These are phyloP conservation scores for Tubosaeta sp. DNA, from an alignment of 768 basidiomycete genomes.

Conservation along the genomic window DNA sequence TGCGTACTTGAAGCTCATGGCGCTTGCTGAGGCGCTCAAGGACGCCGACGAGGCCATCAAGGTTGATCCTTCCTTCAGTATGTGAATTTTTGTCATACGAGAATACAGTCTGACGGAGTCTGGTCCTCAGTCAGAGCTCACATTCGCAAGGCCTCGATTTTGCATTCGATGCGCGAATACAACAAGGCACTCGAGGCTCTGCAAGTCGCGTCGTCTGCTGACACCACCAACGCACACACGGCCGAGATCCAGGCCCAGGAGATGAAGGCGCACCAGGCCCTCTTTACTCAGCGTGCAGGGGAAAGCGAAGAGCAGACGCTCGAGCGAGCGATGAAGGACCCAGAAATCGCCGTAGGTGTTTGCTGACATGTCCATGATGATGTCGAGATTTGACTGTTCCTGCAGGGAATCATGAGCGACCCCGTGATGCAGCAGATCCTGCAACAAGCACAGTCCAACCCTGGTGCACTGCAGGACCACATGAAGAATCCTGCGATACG, in stretches of 20 bases:
- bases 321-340: slow-evolving; percentile 94
- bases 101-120: neutral
- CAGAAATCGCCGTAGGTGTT: slow-evolving; percentile 79
- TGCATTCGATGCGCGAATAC: slow-evolving; percentile 89
- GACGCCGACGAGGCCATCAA: slow-evolving; percentile 93
- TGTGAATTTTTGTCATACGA: slow-evolving; percentile 16
- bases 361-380: neutral
- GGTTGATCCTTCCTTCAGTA: slow-evolving; percentile 82
- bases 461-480: slow-evolving; percentile 87
- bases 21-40: slow-evolving; percentile 93
- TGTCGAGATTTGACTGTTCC: neutral
- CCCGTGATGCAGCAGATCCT: slow-evolving; percentile 93
- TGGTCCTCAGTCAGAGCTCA: slow-evolving; percentile 72
- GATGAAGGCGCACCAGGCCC: slow-evolving; percentile 73
- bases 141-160: slow-evolving; percentile 85
- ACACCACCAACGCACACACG: slow-evolving; percentile 77
- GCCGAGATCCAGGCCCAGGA: slow-evolving; percentile 80
- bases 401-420: slow-evolving; percentile 78
- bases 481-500: slow-evolving; percentile 88
- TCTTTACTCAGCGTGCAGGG: slow-evolving; percentile 70
- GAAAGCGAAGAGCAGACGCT: slow-evolving; percentile 94
- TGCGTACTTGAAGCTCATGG: slow-evolving; percentile 92
- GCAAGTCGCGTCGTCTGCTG: slow-evolving; percentile 73
- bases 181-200: slow-evolving; percentile 80
- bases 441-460: slow-evolving; percentile 89